Evolutionary conservation across 768 basidiomycete species (phyloP).

Genomic region (Pleurotus tuoliensis): DNA sequence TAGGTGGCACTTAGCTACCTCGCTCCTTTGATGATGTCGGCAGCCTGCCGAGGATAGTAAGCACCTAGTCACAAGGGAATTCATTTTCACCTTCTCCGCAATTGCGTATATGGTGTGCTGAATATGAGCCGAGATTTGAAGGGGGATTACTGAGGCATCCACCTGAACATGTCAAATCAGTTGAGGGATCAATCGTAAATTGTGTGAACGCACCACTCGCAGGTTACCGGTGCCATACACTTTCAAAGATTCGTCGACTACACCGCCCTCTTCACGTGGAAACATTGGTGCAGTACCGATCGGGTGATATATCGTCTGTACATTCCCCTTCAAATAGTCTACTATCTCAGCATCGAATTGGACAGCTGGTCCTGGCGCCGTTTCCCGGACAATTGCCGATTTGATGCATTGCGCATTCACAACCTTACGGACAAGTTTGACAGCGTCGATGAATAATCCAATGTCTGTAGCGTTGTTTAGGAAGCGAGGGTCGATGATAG

Average conservation of each 20-base stretch:
- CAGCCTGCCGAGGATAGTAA: too few relatives aligned
- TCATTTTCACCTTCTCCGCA: constrained; percentile 17
- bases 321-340: constrained; percentile 5
- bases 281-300: constrained; percentile 28
- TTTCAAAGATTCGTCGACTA: constrained; percentile 20
- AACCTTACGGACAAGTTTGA: constrained; percentile 15
- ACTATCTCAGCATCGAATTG: constrained; percentile 20
- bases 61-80: too few relatives aligned
- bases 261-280: constrained; percentile 23
- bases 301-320: constrained; percentile 23
- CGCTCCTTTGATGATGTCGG: too few relatives aligned
- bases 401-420: neutral
- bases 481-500: constrained; percentile 15
- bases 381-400: constrained; percentile 9
- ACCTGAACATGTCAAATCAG: constrained; percentile 5
- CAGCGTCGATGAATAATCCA: constrained; percentile 18
- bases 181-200: neutral
- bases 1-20: too few relatives aligned
- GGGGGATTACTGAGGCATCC: constrained; percentile 19
- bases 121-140: constrained; percentile 17
- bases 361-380: constrained; percentile 16
- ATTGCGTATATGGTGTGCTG: constrained; percentile 19
- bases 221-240: constrained; percentile 26
- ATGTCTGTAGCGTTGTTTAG: constrained; percentile 19
- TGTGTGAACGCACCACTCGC: constrained; percentile 28